These are phyloP conservation scores for Stygiomarasmius scandens DNA, from an alignment of 1,284 basidiomycete species.

Conservation along the genomic window DNA sequence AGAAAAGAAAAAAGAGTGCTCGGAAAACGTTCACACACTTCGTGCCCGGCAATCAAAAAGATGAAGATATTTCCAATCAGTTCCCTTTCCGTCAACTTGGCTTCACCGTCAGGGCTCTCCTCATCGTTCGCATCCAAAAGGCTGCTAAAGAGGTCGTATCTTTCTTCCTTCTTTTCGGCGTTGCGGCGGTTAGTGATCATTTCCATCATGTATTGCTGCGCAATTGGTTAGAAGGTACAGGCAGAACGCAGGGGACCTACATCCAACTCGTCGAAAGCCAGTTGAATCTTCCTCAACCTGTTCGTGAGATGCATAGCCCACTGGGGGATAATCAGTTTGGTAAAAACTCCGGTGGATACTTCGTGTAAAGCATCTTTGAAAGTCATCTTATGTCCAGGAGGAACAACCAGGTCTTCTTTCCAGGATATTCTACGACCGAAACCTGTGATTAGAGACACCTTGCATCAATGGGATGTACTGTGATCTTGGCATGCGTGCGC, in stretches of 20 bases:
- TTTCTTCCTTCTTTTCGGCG: slow-evolving; percentile 35
- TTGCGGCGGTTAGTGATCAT: slow-evolving; percentile 52
- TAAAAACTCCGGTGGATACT: slow-evolving; percentile 46
- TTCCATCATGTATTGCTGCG: slow-evolving; percentile 54
- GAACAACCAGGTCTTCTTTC: slow-evolving; percentile 44
- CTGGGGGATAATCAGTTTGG: slow-evolving; percentile 47
- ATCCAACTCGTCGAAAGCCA: slow-evolving; percentile 52
- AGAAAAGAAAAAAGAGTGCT: too few relatives aligned
- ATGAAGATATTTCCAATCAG: slow-evolving; percentile 64
- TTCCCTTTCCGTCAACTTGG: slow-evolving; percentile 47
- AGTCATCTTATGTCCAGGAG: slow-evolving; percentile 51
- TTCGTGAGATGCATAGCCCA: slow-evolving; percentile 47
- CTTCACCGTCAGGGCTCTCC: slow-evolving; percentile 34
- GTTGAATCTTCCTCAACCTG: slow-evolving; percentile 34
- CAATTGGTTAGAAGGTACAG: neutral
- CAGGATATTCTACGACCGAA: slow-evolving; percentile 58
- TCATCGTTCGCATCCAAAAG: slow-evolving; percentile 52
- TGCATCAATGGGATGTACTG: too few relatives aligned
- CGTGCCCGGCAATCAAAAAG: slow-evolving; percentile 63
- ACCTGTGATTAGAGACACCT: too few relatives aligned
- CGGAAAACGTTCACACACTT: slow-evolving; percentile 39
- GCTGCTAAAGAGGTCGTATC: slow-evolving; percentile 58
- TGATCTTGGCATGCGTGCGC: too few relatives aligned
- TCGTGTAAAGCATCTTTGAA: slow-evolving; percentile 59
- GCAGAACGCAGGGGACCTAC: too few relatives aligned